Base-by-base conservation (phyloP, 345 rosid species). In the Fremontodendron californicum region DNA sequence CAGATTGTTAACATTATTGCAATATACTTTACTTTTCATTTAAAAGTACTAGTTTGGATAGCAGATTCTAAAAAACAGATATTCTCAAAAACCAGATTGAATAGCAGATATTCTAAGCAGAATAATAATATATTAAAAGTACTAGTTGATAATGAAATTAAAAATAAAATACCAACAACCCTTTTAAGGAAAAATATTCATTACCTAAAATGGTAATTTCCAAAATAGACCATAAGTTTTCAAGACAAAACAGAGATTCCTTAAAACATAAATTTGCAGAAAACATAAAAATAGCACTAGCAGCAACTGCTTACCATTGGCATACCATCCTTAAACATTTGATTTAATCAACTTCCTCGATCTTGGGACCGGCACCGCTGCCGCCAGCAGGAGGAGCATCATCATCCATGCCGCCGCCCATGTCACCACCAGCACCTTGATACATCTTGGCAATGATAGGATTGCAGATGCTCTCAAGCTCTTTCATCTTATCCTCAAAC, bases 381-480 rank as follows among this genome's bases (percentile, higher is more conserved):
- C 88, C 81, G 7, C 91, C 55, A 31, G 90, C 83, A 57, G 89
- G 89, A 48, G 74, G 82, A 23, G 81, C 91, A 23, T 91, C 96
- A 5, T 88, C 92, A 87, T 88, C 87, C 63, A 85, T 85, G 43
- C 83, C 91, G 2, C 88, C 92, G 81, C 84, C 84, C 76, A 83
- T 85, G 52, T 54, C 63, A 6, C 76, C 83, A 4, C 90, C 90
- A 1, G 83, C 85, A 58, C 85, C 92, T 84, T 84, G 96, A 45
- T 90, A 88, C 91, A 86, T 88, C 88, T 88, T 91, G 0, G 94
- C 94, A n/a, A 91, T 91, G 81, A 91, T 90, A 1, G 96, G 96
- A 73, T 88, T 90, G 84, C 96, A 90, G 9, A 88, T 76, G 81
- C 90, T 78, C 85, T 91, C 93, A 0, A 91, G 83, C 87, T 91